Conservation (phyloP, 2,329 filamentous ascomycete species). For the Trichoderma koningii region DNA sequence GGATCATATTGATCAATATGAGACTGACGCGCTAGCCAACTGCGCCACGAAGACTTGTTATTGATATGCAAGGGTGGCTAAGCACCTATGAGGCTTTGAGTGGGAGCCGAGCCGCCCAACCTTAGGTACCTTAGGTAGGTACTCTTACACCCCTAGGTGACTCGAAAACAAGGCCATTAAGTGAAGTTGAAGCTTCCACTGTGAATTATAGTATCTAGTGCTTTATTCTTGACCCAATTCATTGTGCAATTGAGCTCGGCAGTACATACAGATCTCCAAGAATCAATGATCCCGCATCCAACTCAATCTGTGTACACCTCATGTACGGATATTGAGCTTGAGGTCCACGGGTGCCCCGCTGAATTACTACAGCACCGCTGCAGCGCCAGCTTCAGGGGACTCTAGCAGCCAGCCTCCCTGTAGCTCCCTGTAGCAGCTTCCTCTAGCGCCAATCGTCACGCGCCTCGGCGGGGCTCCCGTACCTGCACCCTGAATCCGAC, state of each 20-base stretch:
- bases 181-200: too few relatives aligned
- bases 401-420: not conserved
- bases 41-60: slow-evolving; percentile 35
- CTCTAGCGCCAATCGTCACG: slow-evolving; percentile 12
- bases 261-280: too few relatives aligned
- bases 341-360: not conserved
- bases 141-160: too few relatives aligned
- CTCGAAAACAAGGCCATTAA: too few relatives aligned
- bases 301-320: not conserved
- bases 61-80: not conserved
- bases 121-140: too few relatives aligned
- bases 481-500: slow-evolving; percentile 7
- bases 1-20: slow-evolving; percentile 31
- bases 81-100: not conserved
- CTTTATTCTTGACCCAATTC: too few relatives aligned
- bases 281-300: too few relatives aligned
- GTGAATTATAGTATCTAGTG: too few relatives aligned
- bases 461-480: slow-evolving; percentile 22
- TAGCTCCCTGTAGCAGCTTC: not conserved
- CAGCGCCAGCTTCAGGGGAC: not conserved
- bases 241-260: too few relatives aligned
- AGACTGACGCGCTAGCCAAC: slow-evolving; percentile 37
- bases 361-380: not conserved
- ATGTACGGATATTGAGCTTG: too few relatives aligned
- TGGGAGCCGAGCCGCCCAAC: too few relatives aligned